These are phyloP conservation scores for Ramaria sp. DNA, from an alignment of 768 basidiomycete species.

Conservation along the genomic window DNA sequence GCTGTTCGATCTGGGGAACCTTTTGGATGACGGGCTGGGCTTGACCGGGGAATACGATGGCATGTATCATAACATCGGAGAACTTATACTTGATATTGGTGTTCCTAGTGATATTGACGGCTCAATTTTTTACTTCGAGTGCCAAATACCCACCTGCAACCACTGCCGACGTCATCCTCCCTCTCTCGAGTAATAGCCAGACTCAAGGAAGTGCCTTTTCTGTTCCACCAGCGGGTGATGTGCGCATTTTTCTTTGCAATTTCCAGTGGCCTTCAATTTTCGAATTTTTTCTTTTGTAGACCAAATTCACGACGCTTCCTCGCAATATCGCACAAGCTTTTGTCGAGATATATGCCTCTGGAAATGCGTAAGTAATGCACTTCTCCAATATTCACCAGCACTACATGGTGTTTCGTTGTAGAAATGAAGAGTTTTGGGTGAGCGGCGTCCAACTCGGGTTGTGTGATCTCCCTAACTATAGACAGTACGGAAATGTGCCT, in stretches of 20 bases:
- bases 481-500: constrained; percentile 10
- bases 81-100: background rate
- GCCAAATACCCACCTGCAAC: background rate
- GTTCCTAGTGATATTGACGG: background rate
- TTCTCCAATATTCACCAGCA: constrained; percentile 3
- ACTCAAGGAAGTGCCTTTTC: background rate
- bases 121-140: constrained; percentile 3
- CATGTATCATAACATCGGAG: background rate
- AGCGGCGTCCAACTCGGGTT: background rate
- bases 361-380: constrained; percentile 6
- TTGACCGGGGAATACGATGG: constrained; percentile 9
- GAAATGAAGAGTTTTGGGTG: constrained; percentile 1
- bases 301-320: background rate
- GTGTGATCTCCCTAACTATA: background rate
- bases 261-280: background rate
- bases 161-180: constrained; percentile 6
- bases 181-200: background rate
- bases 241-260: background rate
- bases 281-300: background rate
- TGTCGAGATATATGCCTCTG: constrained; percentile 13
- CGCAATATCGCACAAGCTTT: constrained; percentile 6
- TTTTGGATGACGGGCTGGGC: constrained; percentile 3
- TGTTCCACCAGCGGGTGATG: constrained; percentile 4
- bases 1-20: constrained; percentile 5
- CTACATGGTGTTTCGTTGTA: background rate